phyloP scores from a whole-genome alignment of 345 rosid genomes.

The Syzygium aqueum region DNA sequence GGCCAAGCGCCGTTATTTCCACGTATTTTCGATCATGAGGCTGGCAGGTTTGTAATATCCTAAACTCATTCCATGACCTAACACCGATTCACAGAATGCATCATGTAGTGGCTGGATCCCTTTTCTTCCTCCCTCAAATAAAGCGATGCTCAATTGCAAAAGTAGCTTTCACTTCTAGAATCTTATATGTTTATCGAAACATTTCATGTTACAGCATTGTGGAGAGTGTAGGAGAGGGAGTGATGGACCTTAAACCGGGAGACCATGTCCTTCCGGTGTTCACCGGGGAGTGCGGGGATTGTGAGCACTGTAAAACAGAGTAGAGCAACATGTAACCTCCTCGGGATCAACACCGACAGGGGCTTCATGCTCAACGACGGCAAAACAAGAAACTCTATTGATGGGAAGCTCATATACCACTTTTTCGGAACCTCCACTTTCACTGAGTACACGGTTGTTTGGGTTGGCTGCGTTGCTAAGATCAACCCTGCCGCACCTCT shows the following conservation, averaged over 20 bases:
- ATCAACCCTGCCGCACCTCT: slow-evolving; percentile 34
- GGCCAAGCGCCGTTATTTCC: slow-evolving; percentile 30
- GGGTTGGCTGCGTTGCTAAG: slow-evolving; percentile 30
- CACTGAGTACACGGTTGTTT: slow-evolving; percentile 25
- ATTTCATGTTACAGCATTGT: slow-evolving; percentile 7
- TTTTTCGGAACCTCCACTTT: slow-evolving; percentile 29
- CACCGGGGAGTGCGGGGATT: slow-evolving; percentile 21
- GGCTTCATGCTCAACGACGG: slow-evolving; percentile 25
- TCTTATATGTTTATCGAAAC: not conserved
- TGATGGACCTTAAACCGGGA: slow-evolving; percentile 12
- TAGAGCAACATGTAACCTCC: slow-evolving; percentile 25
- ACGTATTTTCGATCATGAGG: slow-evolving; percentile 29
- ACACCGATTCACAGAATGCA: not conserved
- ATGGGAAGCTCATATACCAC: slow-evolving; percentile 23
- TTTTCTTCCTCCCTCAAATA: not conserved
- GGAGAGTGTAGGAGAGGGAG: slow-evolving; percentile 24
- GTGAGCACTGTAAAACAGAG: slow-evolving; percentile 15
- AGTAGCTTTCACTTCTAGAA: not conserved
- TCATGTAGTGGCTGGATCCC: not conserved
- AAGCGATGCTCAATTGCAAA: not conserved
- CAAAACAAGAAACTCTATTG: slow-evolving; percentile 17
- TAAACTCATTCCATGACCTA: not conserved
- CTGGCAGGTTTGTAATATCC: slow-evolving; percentile 10
- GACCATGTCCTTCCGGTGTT: slow-evolving; percentile 26
- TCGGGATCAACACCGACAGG: slow-evolving; percentile 19